Conservation (phyloP, 1,284 basidiomycete genomes). For the Moniliophthora roreri region DNA sequence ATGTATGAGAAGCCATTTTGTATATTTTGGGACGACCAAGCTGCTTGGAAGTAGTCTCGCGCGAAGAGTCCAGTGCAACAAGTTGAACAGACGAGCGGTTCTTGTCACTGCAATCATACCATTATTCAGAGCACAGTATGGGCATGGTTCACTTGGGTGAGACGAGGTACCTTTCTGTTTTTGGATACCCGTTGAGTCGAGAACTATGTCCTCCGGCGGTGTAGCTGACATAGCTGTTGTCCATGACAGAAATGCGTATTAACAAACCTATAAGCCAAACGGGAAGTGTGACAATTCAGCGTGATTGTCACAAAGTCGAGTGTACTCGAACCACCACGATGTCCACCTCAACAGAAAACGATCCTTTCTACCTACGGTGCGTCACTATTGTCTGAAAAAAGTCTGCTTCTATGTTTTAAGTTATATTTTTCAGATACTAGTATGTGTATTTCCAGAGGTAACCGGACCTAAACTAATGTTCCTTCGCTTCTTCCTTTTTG, state of each 20-base stretch:
- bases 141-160: too few species aligned
- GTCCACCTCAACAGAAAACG: conserved; percentile 51
- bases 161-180: too few species aligned
- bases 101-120: too few species aligned
- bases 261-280: background rate
- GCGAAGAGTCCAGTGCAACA: background rate
- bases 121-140: too few species aligned
- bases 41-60: too few species aligned
- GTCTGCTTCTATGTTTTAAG: conserved; percentile 3
- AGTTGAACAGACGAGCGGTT: too few species aligned
- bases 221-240: too few species aligned
- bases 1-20: too few species aligned
- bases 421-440: conserved; percentile 70
- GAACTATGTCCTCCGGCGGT: too few species aligned
- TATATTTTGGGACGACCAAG: too few species aligned
- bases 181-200: too few species aligned
- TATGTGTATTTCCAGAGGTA: conserved; percentile 43
- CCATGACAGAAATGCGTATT: background rate
- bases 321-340: conserved; percentile 32
- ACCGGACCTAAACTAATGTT: background rate
- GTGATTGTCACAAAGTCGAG: background rate
- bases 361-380: conserved; percentile 85
- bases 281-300: background rate
- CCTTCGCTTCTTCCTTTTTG: conserved; percentile 5
- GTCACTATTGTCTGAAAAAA: conserved; percentile 16